Evolutionary conservation across 2,329 filamentous ascomycete species (phyloP), one percentile per base, ranked within the genome.

Genomic region (Aquanectria penicillioides): DNA sequence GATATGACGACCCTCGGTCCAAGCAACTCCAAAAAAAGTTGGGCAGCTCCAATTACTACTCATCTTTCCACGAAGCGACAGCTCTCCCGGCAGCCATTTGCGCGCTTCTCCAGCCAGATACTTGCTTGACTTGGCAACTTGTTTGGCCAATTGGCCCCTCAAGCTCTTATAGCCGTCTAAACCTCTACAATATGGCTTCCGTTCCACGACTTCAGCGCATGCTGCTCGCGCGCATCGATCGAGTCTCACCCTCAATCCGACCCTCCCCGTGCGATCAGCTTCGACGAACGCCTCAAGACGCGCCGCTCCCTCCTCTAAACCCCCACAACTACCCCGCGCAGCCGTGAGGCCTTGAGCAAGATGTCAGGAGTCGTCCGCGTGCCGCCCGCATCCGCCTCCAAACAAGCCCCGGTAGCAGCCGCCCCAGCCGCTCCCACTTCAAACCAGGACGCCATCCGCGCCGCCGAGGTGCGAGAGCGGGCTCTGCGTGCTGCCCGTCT

Each of bases 401-500:
- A 13, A 20, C 15, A 26, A 25, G 11, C n/a, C 15, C 15, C 26
- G 15, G 3, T 22, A 34, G n/a, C 20, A 33, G 33, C 44, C n/a
- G 11, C 12, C 12, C 2, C 54, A 20, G 38, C 37, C 23, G 22
- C 47, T 13, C 40, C 40, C 23, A 37, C 28, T 13, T 40, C 37
- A n/a, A 31, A 28, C 4, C 37, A 56, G 10, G 59, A 62, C 2
- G 65, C 66, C 10, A 50, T 71, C 13, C 60, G 62, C 17, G 52
- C 58, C 4, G 68, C 67, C 8, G 67, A 70, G 20, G 61, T 48
- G 6, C 66, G 67, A 12, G 68, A 69, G 10, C 56, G 65, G 3
- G 59, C 66, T 8, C 59, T 71, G 2, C 63, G 66, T 9, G 64
- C 64, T 10, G 71, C 66, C 3, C 65, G 65, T 1, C 36, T 67